Conservation (phyloP, 129 eudicot genomes). For the Ambrosia trifida region DNA sequence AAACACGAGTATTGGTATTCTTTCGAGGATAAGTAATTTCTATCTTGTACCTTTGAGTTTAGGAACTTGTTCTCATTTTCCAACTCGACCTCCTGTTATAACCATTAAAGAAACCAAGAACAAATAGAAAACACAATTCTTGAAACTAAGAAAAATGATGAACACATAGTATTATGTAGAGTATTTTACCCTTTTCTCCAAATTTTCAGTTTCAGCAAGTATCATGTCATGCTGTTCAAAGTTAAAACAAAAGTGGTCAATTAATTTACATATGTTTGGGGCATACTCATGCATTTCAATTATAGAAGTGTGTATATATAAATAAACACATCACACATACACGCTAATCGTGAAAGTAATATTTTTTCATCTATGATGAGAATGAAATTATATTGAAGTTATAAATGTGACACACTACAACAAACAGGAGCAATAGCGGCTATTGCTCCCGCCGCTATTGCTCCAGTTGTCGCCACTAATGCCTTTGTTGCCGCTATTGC, state of each 20-base stretch:
- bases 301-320: too few relatives aligned
- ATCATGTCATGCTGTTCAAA: constrained; percentile 76
- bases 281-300: too few relatives aligned
- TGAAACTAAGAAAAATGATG: not conserved
- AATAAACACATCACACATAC: too few relatives aligned
- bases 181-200: constrained; percentile 80
- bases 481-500: too few relatives aligned
- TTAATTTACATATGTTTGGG: too few relatives aligned
- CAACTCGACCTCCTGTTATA: constrained; percentile 51
- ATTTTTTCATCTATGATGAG: too few relatives aligned
- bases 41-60: constrained; percentile 50
- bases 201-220: constrained; percentile 67
- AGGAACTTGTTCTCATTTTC: constrained; percentile 59
- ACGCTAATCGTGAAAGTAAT: too few relatives aligned
- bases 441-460: too few relatives aligned
- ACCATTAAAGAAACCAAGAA: not conserved
- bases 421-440: too few relatives aligned
- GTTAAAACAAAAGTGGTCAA: not conserved
- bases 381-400: too few relatives aligned
- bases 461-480: too few relatives aligned
- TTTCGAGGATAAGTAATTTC: constrained; percentile 5
- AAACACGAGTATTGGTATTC: not conserved
- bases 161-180: constrained; percentile 11
- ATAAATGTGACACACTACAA: too few relatives aligned
- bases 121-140: not conserved